phyloP scores from a whole-genome alignment of 768 basidiomycete genomes.

The Filobasidium floriforme region DNA sequence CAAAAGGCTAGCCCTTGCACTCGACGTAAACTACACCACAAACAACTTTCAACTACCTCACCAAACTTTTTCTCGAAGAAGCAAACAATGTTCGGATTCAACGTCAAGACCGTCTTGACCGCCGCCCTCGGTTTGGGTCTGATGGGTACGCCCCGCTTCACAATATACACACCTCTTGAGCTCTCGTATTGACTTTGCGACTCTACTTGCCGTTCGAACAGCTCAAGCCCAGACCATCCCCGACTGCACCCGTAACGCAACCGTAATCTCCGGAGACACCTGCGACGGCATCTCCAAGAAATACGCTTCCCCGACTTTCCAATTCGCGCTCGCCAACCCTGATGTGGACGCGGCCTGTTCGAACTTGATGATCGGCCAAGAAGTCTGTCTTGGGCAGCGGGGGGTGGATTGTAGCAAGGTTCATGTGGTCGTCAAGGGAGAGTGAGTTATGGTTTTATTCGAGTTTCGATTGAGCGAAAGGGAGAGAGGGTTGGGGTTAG shows the following conservation, averaged over 20 bases:
- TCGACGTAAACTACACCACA: background rate
- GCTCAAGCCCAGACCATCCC: slow-evolving; percentile 17
- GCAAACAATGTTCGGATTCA: slow-evolving; percentile 9
- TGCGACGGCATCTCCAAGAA: slow-evolving; percentile 58
- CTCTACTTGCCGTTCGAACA: too few relatives aligned
- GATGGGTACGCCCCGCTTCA: slow-evolving; percentile 1
- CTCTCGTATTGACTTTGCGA: too few relatives aligned
- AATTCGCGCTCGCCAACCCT: slow-evolving; percentile 61
- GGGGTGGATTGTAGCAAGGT: slow-evolving; percentile 60
- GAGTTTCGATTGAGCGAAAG: background rate
- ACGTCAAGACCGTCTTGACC: background rate
- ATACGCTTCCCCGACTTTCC: slow-evolving; percentile 54
- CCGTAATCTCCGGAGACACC: slow-evolving; percentile 54
- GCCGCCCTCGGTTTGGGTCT: background rate
- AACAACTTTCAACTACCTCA: background rate
- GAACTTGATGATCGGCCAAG: slow-evolving; percentile 56
- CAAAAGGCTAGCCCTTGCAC: too few relatives aligned
- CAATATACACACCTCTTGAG: too few relatives aligned
- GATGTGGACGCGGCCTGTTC: slow-evolving; percentile 53
- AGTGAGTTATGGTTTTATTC: too few relatives aligned
- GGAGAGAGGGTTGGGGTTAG: background rate
- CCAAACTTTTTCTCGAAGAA: background rate
- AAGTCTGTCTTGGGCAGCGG: slow-evolving; percentile 58
- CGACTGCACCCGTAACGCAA: slow-evolving; percentile 58
- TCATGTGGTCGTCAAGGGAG: slow-evolving; percentile 54